Percentiles rank a stretch among this genome's conserved stretches.
These are phyloP conservation scores for Ophiognomonia clavigignenti-juglandacearum DNA, from an alignment of 2,329 filamentous ascomycete species.

Conservation along the genomic window DNA sequence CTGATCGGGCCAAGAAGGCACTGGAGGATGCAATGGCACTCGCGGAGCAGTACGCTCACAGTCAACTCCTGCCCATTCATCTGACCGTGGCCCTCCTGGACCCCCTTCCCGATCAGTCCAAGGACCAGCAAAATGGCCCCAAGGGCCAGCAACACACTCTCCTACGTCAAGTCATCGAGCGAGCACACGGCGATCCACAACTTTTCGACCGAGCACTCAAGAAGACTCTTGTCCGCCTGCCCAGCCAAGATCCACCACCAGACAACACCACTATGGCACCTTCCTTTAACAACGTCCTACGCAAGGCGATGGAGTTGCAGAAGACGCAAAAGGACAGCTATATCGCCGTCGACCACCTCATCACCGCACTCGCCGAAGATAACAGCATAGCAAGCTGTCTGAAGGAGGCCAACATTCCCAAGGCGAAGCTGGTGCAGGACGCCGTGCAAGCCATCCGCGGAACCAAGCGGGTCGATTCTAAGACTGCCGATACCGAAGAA, in stretches of 20 bases:
- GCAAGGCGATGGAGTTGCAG: slow-evolving; percentile 81
- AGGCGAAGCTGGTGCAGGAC: slow-evolving; percentile 81
- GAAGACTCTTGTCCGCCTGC: slow-evolving; percentile 83
- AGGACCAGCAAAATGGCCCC: slow-evolving; percentile 75
- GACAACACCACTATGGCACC: slow-evolving; percentile 82
- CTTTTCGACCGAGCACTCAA: slow-evolving; percentile 84
- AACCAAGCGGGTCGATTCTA: slow-evolving; percentile 89
- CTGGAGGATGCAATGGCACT: slow-evolving; percentile 83
- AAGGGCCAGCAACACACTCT: slow-evolving; percentile 64
- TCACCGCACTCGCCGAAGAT: slow-evolving; percentile 80
- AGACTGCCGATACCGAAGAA: slow-evolving; percentile 87
- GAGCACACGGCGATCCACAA: slow-evolving; percentile 88
- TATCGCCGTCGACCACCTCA: slow-evolving; percentile 92
- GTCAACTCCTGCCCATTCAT: slow-evolving; percentile 86
- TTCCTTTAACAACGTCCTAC: slow-evolving; percentile 74
- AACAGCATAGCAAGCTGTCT: slow-evolving; percentile 65
- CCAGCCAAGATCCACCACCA: slow-evolving; percentile 91
- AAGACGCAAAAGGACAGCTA: slow-evolving; percentile 97
- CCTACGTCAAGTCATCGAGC: slow-evolving; percentile 90
- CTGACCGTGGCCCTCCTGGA: slow-evolving; percentile 79
- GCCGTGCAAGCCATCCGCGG: slow-evolving; percentile 91
- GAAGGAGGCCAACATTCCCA: slow-evolving; percentile 85
- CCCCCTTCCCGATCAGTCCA: slow-evolving; percentile 69
- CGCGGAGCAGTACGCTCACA: slow-evolving; percentile 85
- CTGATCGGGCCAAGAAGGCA: slow-evolving; percentile 85